These are phyloP conservation scores for Arctium lappa DNA, from an alignment of 129 eudicot species.

Conservation along the genomic window DNA sequence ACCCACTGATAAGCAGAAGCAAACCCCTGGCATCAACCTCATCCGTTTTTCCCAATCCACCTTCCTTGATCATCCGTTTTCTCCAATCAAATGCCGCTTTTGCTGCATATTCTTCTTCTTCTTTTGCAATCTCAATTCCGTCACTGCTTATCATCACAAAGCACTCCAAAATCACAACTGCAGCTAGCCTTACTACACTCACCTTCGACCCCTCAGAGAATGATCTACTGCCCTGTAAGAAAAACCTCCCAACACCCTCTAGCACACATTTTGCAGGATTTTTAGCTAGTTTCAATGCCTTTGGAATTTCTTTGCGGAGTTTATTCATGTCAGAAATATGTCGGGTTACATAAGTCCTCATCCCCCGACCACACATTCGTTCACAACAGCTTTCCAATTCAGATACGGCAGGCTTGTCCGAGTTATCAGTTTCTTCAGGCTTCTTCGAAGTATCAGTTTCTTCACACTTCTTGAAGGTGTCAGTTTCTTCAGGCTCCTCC, in stretches of 20 bases:
- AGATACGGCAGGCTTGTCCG: constrained; percentile 1
- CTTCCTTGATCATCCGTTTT: constrained; percentile 53
- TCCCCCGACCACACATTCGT: constrained; percentile 31
- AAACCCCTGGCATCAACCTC: constrained; percentile 71
- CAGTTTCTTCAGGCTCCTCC: neutral
- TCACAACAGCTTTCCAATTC: constrained; percentile 36
- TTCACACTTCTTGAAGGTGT: neutral
- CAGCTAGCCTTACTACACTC: constrained; percentile 36
- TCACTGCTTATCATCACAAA: constrained; percentile 47
- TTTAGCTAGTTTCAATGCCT: constrained; percentile 47
- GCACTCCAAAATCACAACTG: constrained; percentile 53
- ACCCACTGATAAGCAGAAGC: constrained; percentile 58
- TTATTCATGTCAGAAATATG: constrained; percentile 21
- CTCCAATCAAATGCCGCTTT: constrained; percentile 49
- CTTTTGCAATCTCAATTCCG: constrained; percentile 28
- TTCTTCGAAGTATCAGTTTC: neutral
- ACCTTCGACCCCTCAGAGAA: constrained; percentile 22
- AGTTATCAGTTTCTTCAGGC: neutral
- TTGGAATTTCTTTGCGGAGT: constrained; percentile 42
- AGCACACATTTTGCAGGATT: constrained; percentile 57
- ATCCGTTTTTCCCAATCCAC: constrained; percentile 38
- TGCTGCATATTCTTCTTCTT: constrained; percentile 36
- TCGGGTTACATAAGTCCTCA: constrained; percentile 34
- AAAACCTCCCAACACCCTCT: constrained; percentile 55
- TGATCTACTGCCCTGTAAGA: constrained; percentile 36